Evolutionary conservation across 31 red algal species (phyloP).

Genomic region (Porphyra umbilicalis): DNA sequence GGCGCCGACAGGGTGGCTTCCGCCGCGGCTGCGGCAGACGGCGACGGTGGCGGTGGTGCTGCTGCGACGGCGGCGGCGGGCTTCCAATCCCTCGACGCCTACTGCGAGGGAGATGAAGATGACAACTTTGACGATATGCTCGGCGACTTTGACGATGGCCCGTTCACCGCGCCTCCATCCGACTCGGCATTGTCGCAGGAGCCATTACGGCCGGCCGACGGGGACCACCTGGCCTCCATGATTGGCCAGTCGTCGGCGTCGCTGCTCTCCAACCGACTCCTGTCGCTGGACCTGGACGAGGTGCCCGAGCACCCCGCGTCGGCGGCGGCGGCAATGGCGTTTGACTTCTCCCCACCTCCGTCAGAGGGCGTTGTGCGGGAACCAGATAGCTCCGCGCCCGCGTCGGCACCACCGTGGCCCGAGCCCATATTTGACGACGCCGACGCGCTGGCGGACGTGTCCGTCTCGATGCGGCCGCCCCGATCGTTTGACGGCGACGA

Average conservation of each 20-base stretch:
- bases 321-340: not conserved
- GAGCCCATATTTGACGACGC: slow-evolving; percentile 1
- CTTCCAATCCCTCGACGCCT: not conserved
- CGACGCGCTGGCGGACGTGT: not conserved
- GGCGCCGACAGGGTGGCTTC: not conserved
- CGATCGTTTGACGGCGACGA: not conserved
- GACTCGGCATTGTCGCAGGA: not conserved
- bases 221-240: not conserved
- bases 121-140: slow-evolving; percentile 11
- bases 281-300: not conserved
- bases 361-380: not conserved
- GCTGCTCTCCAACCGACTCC: not conserved
- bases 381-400: not conserved
- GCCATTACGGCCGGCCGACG: not conserved
- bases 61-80: not conserved
- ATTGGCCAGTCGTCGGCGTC: not conserved
- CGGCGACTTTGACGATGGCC: not conserved
- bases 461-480: not conserved
- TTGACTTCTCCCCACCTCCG: not conserved
- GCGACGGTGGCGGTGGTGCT: not conserved
- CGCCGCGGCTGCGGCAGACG: not conserved
- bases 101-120: slow-evolving; percentile 3
- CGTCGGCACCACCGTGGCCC: not conserved
- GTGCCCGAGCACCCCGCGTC: too few species aligned
- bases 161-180: not conserved